Conservation (phyloP, 768 basidiomycete species). For the Albatrellus ellisii region DNA sequence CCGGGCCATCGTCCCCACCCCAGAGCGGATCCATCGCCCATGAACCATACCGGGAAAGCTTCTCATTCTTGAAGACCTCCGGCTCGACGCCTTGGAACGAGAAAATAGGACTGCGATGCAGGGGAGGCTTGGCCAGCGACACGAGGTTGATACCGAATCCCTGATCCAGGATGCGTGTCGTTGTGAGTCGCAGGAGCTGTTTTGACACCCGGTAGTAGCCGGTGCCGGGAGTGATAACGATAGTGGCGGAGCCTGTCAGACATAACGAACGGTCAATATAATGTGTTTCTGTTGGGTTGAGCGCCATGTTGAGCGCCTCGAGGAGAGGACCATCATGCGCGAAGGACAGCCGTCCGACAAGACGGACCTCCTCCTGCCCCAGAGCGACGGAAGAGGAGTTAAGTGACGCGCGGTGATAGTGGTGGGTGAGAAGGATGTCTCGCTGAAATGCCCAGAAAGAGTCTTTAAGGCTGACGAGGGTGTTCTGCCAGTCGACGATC, state of each 20-base stretch:
- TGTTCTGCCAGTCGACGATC: slow-evolving; percentile 77
- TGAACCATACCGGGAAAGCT: slow-evolving; percentile 29
- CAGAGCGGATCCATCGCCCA: slow-evolving; percentile 59
- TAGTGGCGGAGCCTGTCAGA: slow-evolving; percentile 71
- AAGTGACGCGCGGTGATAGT: slow-evolving; percentile 60
- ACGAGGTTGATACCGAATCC: slow-evolving; percentile 86
- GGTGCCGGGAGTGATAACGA: slow-evolving; percentile 87
- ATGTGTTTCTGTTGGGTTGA: slow-evolving; percentile 89
- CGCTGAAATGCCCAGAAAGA: slow-evolving; percentile 86
- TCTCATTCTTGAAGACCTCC: slow-evolving; percentile 28
- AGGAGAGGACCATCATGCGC: slow-evolving; percentile 95
- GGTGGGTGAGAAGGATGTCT: slow-evolving; percentile 82
- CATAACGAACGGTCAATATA: slow-evolving; percentile 92
- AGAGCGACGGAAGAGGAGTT: slow-evolving; percentile 17
- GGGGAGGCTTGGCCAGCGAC: slow-evolving; percentile 77
- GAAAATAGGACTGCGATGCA: slow-evolving; percentile 91
- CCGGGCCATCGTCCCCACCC: slow-evolving; percentile 47
- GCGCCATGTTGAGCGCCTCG: slow-evolving; percentile 84
- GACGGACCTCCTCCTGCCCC: slow-evolving; percentile 37
- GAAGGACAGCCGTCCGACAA: slow-evolving; percentile 68
- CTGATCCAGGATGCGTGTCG: slow-evolving; percentile 87
- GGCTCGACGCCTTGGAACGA: slow-evolving; percentile 67
- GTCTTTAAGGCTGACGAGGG: slow-evolving; percentile 76
- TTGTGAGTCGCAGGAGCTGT: slow-evolving; percentile 79
- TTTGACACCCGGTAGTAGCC: slow-evolving; percentile 91